These are phyloP conservation scores for Fusarium nanum DNA, from an alignment of 2,329 filamentous ascomycete genomes.

Conservation along the genomic window DNA sequence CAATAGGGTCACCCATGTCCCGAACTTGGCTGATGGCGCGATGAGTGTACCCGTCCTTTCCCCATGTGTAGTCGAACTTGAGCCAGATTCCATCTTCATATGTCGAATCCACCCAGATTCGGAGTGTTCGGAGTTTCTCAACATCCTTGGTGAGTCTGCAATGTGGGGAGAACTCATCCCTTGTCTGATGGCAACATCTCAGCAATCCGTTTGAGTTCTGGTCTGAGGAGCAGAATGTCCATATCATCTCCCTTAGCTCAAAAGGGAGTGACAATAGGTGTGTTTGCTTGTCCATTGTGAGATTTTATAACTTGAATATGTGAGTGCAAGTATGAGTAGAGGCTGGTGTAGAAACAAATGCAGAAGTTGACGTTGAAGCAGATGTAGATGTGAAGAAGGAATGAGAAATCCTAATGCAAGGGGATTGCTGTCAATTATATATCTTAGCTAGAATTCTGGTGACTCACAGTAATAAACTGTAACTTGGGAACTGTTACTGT, in stretches of 20 bases:
- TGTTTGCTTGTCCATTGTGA: not conserved
- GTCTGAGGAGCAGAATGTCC: not conserved
- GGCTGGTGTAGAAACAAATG: too few relatives aligned
- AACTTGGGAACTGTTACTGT: too few relatives aligned
- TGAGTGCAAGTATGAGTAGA: too few relatives aligned
- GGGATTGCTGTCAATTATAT: not conserved
- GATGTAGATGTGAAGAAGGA: not conserved
- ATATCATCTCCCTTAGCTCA: conserved; percentile 25
- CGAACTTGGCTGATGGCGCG: not conserved
- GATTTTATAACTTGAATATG: not conserved
- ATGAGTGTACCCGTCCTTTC: not conserved
- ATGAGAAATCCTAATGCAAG: not conserved
- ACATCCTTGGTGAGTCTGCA: not conserved
- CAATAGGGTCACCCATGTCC: conserved; percentile 16
- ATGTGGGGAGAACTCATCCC: conserved; percentile 7
- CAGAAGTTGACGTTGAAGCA: too few relatives aligned
- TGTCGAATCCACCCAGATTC: conserved; percentile 14
- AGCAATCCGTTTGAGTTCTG: conserved; percentile 6
- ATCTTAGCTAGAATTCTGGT: not conserved
- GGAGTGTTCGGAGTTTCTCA: not conserved
- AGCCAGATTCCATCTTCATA: conserved; percentile 14
- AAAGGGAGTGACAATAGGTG: conserved; percentile 6
- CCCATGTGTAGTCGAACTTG: conserved; percentile 23
- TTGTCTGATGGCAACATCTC: conserved; percentile 13
- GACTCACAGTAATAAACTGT: not conserved